Evolutionary conservation across 2,329 filamentous ascomycete genomes (phyloP).

Genomic region (Davidsoniella australis): DNA sequence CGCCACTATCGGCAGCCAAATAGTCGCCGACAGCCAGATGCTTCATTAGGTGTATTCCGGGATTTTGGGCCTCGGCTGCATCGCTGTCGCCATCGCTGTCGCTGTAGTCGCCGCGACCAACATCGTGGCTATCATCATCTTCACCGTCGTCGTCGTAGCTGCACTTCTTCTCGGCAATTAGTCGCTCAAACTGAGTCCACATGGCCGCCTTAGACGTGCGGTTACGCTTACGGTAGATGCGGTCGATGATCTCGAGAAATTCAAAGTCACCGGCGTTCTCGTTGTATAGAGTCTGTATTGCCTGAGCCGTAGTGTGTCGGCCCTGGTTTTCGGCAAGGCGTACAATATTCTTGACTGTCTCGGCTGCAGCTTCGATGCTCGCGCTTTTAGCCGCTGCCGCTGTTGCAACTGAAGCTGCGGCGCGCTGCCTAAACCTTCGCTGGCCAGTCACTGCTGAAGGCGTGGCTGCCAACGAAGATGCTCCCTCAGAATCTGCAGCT

Average conservation of each 20-base stretch:
- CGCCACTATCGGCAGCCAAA: background rate
- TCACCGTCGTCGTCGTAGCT: background rate
- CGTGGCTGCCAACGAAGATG: background rate
- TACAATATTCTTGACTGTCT: slow-evolving; percentile 34
- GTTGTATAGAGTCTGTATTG: slow-evolving; percentile 42
- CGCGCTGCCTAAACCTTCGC: slow-evolving; percentile 10
- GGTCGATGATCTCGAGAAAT: slow-evolving; percentile 40
- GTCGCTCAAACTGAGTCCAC: slow-evolving; percentile 31
- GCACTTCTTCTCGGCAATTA: slow-evolving; percentile 37
- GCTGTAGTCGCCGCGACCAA: background rate
- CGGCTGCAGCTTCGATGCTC: slow-evolving; percentile 8
- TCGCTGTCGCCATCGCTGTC: background rate
- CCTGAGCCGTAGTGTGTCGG: slow-evolving; percentile 45
- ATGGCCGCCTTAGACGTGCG: slow-evolving; percentile 37
- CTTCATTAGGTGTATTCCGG: background rate
- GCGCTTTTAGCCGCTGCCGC: slow-evolving; percentile 9
- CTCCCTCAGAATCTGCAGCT: background rate
- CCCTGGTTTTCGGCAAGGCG: slow-evolving; percentile 38
- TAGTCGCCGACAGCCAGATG: background rate
- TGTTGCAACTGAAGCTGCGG: slow-evolving; percentile 12
- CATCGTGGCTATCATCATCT: background rate
- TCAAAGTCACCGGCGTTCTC: slow-evolving; percentile 33
- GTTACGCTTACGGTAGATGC: slow-evolving; percentile 40
- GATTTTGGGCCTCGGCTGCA: background rate
- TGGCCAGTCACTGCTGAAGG: background rate